A percentile compares a stretch with the other conserved stretches of the same genome.
Evolutionary conservation across 1,139 yeast genomes (phyloP).

Genomic region (Blastobotrys illinoisensis): DNA sequence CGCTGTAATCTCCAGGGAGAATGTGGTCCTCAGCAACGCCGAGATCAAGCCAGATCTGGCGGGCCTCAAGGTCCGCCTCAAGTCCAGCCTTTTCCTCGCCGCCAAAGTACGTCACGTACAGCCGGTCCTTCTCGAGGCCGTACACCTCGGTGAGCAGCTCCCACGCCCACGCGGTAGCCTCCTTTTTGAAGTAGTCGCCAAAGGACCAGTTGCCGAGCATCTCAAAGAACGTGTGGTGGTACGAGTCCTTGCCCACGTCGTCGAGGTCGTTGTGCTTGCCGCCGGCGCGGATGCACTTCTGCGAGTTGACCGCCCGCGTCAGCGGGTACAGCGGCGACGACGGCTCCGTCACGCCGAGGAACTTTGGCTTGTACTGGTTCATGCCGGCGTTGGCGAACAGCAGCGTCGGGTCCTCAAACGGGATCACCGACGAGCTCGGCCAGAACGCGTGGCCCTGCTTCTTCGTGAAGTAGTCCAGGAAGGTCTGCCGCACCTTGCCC

Average conservation of each 20-base stretch:
- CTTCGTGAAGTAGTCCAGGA: slow-evolving; percentile 69
- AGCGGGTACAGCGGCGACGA: slow-evolving; percentile 76
- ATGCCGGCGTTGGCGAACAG: slow-evolving; percentile 97
- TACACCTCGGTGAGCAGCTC: slow-evolving; percentile 80
- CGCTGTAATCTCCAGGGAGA: slow-evolving; percentile 82
- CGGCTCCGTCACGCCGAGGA: slow-evolving; percentile 95
- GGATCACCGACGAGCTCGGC: slow-evolving; percentile 92
- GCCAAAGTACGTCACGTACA: slow-evolving; percentile 92
- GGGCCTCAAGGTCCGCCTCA: slow-evolving; percentile 92
- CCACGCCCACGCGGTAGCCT: slow-evolving; percentile 87
- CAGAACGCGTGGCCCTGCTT: slow-evolving; percentile 68
- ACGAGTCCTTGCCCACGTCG: slow-evolving; percentile 96
- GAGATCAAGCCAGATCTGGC: slow-evolving; percentile 72
- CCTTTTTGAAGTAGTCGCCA: slow-evolving; percentile 96
- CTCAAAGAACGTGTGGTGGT: slow-evolving; percentile 97
- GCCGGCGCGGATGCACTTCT: slow-evolving; percentile 98
- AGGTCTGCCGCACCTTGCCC: slow-evolving; percentile 70
- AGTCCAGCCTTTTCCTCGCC: slow-evolving; percentile 84
- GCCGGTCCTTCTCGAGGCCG: slow-evolving; percentile 68
- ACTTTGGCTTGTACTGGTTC: slow-evolving; percentile 97
- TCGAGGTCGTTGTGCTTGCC: slow-evolving; percentile 98
- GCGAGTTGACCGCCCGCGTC: slow-evolving; percentile 91
- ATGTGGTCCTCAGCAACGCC: slow-evolving; percentile 93
- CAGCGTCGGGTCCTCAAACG: slow-evolving; percentile 95
- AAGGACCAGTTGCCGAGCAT: slow-evolving; percentile 99